Percentiles rank a stretch among this genome's conserved stretches.
Conservation (phyloP, 305 asterid species). For the Fraxinus xanthoxyloides region DNA sequence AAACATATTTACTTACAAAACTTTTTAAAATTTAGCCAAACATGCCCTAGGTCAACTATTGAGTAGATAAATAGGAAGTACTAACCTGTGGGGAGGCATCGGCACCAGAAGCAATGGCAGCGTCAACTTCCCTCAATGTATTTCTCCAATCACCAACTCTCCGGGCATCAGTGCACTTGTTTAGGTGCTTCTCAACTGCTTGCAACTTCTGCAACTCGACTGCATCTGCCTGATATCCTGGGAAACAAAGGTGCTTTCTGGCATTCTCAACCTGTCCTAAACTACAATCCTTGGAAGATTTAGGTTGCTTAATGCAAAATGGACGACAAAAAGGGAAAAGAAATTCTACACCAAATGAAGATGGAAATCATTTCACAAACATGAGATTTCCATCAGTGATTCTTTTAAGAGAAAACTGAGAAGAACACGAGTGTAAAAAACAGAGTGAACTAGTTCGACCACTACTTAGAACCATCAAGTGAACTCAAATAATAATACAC, state of each 20-base stretch:
- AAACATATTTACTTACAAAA: background rate
- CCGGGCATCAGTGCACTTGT: slow-evolving; percentile 62
- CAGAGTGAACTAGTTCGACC: background rate
- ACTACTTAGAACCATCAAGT: background rate
- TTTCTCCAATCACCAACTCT: slow-evolving; percentile 66
- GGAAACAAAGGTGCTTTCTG: slow-evolving; percentile 61
- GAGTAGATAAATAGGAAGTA: background rate
- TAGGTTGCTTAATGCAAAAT: slow-evolving; percentile 38
- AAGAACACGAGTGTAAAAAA: background rate
- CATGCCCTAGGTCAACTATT: background rate
- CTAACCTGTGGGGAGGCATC: slow-evolving; percentile 80
- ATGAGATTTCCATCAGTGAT: background rate
- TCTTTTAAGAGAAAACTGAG: background rate
- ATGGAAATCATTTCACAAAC: background rate
- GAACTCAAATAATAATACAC: slow-evolving; percentile 1
- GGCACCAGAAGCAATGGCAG: slow-evolving; percentile 74
- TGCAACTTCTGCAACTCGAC: slow-evolving; percentile 69
- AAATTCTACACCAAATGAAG: background rate
- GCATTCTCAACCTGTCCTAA: slow-evolving; percentile 93
- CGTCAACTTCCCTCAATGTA: slow-evolving; percentile 62
- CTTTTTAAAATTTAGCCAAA: background rate
- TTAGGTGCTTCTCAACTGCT: slow-evolving; percentile 59
- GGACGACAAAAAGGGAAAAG: slow-evolving; percentile 16
- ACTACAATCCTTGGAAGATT: slow-evolving; percentile 55
- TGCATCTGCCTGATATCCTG: slow-evolving; percentile 60